Conservation (phyloP, 495 filamentous ascomycete species). For the Cetradonia linearis region DNA sequence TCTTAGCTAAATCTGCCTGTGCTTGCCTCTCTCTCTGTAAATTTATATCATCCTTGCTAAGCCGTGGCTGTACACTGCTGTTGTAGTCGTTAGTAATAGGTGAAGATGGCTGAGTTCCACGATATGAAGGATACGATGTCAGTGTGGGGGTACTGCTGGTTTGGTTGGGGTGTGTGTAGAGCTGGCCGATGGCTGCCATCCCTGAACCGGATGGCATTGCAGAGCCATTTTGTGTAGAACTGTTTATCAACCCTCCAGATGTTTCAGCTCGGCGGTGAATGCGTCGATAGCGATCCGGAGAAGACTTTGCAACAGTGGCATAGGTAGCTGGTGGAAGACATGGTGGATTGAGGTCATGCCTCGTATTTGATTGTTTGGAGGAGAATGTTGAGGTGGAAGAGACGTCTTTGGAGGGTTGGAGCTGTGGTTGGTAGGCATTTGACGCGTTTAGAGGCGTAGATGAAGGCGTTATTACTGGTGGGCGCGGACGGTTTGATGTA, state of each 20-base stretch:
- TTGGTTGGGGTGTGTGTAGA: conserved; percentile 31
- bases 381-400: conserved; percentile 31
- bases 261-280: conserved; percentile 42
- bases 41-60: conserved; percentile 44
- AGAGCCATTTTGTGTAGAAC: conserved; percentile 24
- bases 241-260: conserved; percentile 19
- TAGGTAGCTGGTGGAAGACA: conserved; percentile 31
- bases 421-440: conserved; percentile 22
- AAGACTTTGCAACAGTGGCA: conserved; percentile 39
- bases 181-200: conserved; percentile 34
- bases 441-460: conserved; percentile 42
- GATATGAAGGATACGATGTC: conserved; percentile 23
- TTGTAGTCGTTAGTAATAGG: conserved; percentile 4
- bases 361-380: conserved; percentile 25
- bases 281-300: conserved; percentile 59
- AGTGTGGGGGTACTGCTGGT: conserved; percentile 26
- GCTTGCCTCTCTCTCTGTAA: conserved; percentile 33
- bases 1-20: conserved; percentile 54
- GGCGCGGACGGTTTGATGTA: conserved; percentile 41
- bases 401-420: conserved; percentile 34
- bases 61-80: conserved; percentile 18
- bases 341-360: conserved; percentile 43
- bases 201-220: conserved; percentile 36
- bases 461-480: conserved; percentile 53
- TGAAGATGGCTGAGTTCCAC: conserved; percentile 19